Evolutionary conservation across 1,284 basidiomycete species (phyloP).

Genomic region (Sparassis latifolia): DNA sequence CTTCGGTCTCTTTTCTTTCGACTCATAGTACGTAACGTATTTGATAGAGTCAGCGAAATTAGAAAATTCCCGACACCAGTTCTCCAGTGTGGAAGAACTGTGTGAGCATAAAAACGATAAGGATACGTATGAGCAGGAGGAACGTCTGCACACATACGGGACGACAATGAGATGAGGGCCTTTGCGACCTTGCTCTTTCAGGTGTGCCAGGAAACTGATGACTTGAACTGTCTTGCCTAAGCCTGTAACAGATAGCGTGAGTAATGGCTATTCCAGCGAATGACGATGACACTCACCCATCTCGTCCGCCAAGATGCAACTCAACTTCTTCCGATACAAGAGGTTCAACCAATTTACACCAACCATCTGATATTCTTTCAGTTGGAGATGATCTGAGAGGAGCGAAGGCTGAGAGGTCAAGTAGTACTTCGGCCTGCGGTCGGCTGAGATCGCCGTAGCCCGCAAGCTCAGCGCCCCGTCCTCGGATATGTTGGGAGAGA

Average conservation of each 20-base stretch:
- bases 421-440: constrained; percentile 50
- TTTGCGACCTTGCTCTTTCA: constrained; percentile 71
- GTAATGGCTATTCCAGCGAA: constrained; percentile 8
- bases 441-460: constrained; percentile 34
- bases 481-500: constrained; percentile 33
- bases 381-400: constrained; percentile 62
- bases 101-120: background rate
- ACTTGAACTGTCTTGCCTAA: constrained; percentile 99
- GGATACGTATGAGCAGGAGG: background rate
- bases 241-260: constrained; percentile 32
- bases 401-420: constrained; percentile 73
- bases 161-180: constrained; percentile 95
- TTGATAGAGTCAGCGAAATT: constrained; percentile 84
- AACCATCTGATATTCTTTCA: constrained; percentile 96
- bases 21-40: constrained; percentile 92
- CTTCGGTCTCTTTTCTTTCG: constrained; percentile 80
- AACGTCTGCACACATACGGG: constrained; percentile 53
- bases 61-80: constrained; percentile 96
- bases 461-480: constrained; percentile 59
- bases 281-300: constrained; percentile 65
- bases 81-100: constrained; percentile 88
- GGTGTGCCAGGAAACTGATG: constrained; percentile 89
- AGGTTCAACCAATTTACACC: constrained; percentile 98
- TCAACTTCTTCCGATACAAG: constrained; percentile 74
- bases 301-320: constrained; percentile 96